These are phyloP conservation scores for Aspergillus panamensis DNA, from an alignment of 495 filamentous ascomycete genomes.

Conservation along the genomic window DNA sequence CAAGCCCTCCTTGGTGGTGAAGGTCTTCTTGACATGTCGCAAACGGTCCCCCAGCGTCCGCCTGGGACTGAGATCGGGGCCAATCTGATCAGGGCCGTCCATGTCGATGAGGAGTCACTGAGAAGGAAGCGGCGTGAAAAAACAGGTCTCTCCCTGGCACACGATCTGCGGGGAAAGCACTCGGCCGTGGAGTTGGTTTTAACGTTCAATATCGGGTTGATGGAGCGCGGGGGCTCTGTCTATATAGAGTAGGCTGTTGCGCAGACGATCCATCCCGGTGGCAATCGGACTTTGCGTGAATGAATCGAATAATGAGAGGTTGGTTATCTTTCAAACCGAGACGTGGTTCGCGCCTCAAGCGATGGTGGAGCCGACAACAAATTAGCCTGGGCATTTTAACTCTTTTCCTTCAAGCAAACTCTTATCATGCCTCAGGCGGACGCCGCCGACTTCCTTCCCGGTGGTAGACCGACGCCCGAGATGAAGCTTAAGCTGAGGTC, in stretches of 20 bases:
- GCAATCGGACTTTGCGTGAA: conserved; percentile 11
- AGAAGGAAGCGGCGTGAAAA: background rate
- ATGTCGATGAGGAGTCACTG: conserved; percentile 18
- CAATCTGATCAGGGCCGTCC: conserved; percentile 52
- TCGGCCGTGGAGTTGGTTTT: background rate
- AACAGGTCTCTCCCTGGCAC: background rate
- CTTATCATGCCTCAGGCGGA: conserved; percentile 3
- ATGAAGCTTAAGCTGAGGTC: background rate
- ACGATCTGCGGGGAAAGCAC: no score
- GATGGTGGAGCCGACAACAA: conserved; percentile 1
- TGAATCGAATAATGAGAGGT: conserved; percentile 16
- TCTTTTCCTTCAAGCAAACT: background rate
- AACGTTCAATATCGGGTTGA: background rate
- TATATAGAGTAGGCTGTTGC: conserved; percentile 2
- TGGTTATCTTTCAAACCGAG: conserved; percentile 15
- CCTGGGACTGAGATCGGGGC: conserved; percentile 44
- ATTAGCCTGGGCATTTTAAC: conserved; percentile 3
- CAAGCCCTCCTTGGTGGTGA: conserved; percentile 58
- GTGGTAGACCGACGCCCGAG: background rate
- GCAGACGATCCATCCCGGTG: conserved; percentile 8
- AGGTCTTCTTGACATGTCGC: conserved; percentile 36
- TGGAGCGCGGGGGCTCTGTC: background rate
- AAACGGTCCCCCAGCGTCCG: conserved; percentile 35
- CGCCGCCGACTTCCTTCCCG: conserved; percentile 12
- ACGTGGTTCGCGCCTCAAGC: background rate